Conservation (phyloP, 2,329 filamentous ascomycete species). For the Microcyclosporella mali region DNA sequence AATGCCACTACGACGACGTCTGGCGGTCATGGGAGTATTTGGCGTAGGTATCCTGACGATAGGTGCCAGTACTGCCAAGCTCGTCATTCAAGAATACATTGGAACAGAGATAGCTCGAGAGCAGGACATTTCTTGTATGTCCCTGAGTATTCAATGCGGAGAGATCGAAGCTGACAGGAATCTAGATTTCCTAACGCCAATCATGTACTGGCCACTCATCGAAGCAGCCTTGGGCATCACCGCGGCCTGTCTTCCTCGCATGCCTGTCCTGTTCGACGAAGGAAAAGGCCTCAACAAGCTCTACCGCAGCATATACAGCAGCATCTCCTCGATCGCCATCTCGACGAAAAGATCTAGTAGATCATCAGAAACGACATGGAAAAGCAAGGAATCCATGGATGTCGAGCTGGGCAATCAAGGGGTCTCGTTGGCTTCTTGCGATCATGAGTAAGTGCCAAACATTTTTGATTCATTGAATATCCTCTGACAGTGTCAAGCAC, state of each 20-base stretch:
- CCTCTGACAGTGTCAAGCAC: no score
- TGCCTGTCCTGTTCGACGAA: background rate
- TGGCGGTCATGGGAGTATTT: background rate
- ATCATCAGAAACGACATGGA: background rate
- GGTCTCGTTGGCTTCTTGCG: no score
- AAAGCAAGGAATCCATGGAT: background rate
- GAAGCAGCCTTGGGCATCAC: background rate
- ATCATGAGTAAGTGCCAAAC: no score
- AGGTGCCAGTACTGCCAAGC: background rate
- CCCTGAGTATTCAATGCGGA: no score
- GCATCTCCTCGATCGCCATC: background rate
- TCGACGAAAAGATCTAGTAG: background rate
- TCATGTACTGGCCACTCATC: background rate
- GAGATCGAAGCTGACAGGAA: no score
- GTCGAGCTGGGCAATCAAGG: no score
- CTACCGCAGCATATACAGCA: background rate
- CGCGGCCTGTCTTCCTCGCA: background rate
- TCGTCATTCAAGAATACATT: background rate
- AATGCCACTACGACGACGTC: background rate
- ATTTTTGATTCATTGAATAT: no score
- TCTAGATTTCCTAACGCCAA: background rate
- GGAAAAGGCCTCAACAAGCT: background rate
- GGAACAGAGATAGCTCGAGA: background rate
- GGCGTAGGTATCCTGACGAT: background rate
- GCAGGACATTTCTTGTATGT: background rate